Base-by-base conservation (phyloP, 441 rosid species). In the Erodium moschatum region DNA sequence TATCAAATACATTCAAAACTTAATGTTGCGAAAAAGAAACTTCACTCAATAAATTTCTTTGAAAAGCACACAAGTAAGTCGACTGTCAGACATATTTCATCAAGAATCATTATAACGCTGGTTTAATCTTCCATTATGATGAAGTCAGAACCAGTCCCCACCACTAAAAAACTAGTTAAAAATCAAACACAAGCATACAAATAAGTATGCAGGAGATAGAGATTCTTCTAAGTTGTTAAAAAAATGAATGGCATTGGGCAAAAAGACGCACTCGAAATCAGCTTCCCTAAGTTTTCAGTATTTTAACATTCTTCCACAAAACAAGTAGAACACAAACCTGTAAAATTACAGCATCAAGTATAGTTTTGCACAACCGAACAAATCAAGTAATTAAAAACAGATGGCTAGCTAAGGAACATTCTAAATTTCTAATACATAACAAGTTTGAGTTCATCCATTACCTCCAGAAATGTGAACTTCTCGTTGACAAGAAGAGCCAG, bases 381-480 rank as follows among this genome's bases (percentile, higher is more conserved):
- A 9, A 42, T 42, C 9, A 8, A 10, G 50, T 42, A 24, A 42
- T 42, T 42, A 10, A 42, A 42, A 42, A 42, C 50, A 8, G n/a
- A n/a, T n/a, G n/a, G n/a, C n/a, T n/a, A n/a, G n/a, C n/a, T n/a
- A 40, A 6, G 46, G 46, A 40, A 3, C 46, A 40, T 40, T 8
- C 46, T 40, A n/a, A n/a, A n/a, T 6, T 6, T 6, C 6, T 12
- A 40, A 12, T 6, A 40, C 46, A 40, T 8, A 40, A 24, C 27
- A 42, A 13, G 10, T 0, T 10, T 24, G 27, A 24, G 27, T 24
- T 24, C 27, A 42, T 48, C 29, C 11, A 0, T 44, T 64, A 92
- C 97, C 97, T 89, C 97, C 75, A 66, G 82, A 56, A 87, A 67
- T 11, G 95, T 84, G 83, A 89, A 90, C 77, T 74, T 90, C 78